Base-by-base conservation (phyloP, 75 land plant genomes). In the Sequoiadendron giganteum region DNA sequence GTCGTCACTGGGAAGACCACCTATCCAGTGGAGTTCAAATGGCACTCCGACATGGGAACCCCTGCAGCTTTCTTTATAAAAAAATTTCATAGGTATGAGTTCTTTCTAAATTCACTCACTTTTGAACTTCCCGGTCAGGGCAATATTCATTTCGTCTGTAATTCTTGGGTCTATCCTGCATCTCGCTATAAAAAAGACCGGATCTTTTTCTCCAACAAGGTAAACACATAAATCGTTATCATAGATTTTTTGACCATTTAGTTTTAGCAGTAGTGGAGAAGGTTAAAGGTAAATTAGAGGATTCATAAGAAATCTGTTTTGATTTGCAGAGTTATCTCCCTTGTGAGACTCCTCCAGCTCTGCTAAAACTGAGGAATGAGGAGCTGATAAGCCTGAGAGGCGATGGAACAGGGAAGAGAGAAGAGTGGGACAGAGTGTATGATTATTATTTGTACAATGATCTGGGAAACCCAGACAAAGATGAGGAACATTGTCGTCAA, bases 361-460 rank as follows among this genome's bases (percentile, higher is more conserved):
- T 93, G 81, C 49, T 54, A 88, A 28, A 68, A 15, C 85, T 90
- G 79, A 85, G 94, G 82, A 85, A 87, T 34, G n/a, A 28, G 14
- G 93, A 93, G 88, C 90, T 93, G 6, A 13, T 13, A 19, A 73
- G 87, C 10, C 72, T 92, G 1, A 72, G 89, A 87, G 94, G 94
- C 18, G 84, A 89, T 84, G 90, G 91, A 45, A 89, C 42, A 3
- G 94, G 95, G 13, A 36, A 88, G 87, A 88, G 94, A 48, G 30
- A 90, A 19, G 80, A 87, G 34, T 45, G 79, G 8, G 92, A 92
- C 30, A 89, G 94, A 34, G 88, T 92, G 81, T 93, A 93, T 85
- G 94, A 88, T 87, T 94, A 94, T 61, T 94, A 79, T 40, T 42
- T 56, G 30, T 94, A 94, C 86, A 94, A 94, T 39, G 95, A 94